Evolutionary conservation across 2,329 filamentous ascomycete species (phyloP).

Genomic region (Phaeosphaeria sp.): DNA sequence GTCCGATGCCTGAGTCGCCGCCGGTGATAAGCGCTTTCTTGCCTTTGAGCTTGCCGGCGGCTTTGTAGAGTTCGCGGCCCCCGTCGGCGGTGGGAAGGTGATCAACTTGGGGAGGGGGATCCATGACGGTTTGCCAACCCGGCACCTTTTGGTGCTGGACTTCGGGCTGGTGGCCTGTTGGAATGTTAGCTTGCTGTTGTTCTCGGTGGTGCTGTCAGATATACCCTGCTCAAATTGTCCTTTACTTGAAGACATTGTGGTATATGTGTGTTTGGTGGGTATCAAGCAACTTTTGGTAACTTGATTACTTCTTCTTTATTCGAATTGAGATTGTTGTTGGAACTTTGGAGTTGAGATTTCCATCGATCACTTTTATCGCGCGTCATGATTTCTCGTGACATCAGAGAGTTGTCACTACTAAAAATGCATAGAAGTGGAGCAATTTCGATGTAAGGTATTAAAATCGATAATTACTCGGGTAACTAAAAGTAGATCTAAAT

Average conservation of each 20-base stretch:
- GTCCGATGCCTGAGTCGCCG: constrained; percentile 80
- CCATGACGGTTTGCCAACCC: constrained; percentile 63
- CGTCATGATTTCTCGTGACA: constrained; percentile 30
- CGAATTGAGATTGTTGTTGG: not conserved
- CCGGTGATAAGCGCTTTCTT: constrained; percentile 82
- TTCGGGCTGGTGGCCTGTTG: constrained; percentile 56
- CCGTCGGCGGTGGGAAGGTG: constrained; percentile 72
- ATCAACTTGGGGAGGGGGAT: constrained; percentile 66
- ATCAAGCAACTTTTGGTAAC: not conserved
- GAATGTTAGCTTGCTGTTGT: not conserved
- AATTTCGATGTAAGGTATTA: constrained; percentile 5
- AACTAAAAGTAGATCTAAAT: too few relatives aligned
- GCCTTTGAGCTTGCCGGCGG: constrained; percentile 76
- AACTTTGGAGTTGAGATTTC: constrained; percentile 1
- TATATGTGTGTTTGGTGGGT: not conserved
- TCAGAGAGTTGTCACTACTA: not conserved
- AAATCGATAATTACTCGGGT: not conserved
- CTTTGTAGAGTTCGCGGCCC: constrained; percentile 72
- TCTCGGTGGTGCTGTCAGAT: not conserved
- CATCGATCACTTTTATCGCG: constrained; percentile 17
- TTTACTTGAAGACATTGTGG: constrained; percentile 36
- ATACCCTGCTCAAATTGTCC: constrained; percentile 46
- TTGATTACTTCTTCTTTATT: not conserved
- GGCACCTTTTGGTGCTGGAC: constrained; percentile 60
- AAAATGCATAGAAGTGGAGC: constrained; percentile 17